These are phyloP conservation scores for Lactarius psammicola DNA, from an alignment of 768 basidiomycete species.

Conservation along the genomic window DNA sequence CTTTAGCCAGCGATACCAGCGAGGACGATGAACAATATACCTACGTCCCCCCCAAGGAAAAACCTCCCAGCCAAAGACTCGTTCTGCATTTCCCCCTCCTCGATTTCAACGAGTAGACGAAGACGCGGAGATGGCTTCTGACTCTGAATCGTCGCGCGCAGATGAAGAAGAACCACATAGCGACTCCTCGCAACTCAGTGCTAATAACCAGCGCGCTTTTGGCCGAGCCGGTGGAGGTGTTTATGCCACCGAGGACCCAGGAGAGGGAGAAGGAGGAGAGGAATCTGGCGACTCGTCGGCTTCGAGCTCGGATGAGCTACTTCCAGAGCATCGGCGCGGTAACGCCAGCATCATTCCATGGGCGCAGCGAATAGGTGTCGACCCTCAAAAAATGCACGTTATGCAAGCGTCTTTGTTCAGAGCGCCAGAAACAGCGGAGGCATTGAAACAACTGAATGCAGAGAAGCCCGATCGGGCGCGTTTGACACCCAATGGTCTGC, in stretches of 20 bases:
- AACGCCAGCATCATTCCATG: conserved; percentile 63
- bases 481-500: conserved; percentile 42
- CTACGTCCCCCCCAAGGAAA: conserved; percentile 11
- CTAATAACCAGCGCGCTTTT: not conserved
- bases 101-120: conserved; percentile 11
- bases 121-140: conserved; percentile 23
- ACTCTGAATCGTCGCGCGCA: conserved; percentile 45
- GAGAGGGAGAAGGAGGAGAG: conserved; percentile 40
- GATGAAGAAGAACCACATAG: conserved; percentile 49
- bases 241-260: conserved; percentile 38
- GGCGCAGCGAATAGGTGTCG: conserved; percentile 73
- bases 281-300: conserved; percentile 38
- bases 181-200: conserved; percentile 30
- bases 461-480: conserved; percentile 29
- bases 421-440: conserved; percentile 69
- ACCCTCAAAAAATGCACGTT: conserved; percentile 85
- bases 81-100: not conserved
- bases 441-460: conserved; percentile 38
- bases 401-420: conserved; percentile 91
- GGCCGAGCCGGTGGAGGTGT: conserved; percentile 7
- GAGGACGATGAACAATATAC: conserved; percentile 26
- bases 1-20: conserved; percentile 28
- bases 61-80: conserved; percentile 8
- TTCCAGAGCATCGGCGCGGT: conserved; percentile 33
- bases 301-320: conserved; percentile 33